Base-by-base conservation (phyloP, 1,284 basidiomycete genomes). In the Ustilago sp. region DNA sequence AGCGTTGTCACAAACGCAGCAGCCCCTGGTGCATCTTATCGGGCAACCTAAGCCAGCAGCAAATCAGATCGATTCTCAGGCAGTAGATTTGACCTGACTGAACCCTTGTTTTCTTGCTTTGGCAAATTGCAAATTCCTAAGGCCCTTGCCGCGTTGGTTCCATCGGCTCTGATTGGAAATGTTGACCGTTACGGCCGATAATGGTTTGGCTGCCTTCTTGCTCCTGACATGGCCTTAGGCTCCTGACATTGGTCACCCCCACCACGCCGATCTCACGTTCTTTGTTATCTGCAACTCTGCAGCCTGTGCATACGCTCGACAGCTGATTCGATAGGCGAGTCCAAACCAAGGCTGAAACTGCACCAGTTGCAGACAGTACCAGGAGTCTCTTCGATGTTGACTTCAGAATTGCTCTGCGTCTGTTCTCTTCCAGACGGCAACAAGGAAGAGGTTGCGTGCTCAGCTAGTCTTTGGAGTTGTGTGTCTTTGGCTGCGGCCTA, bases 301-400 rank as follows among this genome's bases (percentile, higher is more conserved):
- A 15, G 4, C 13, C 31, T 12, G 23, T 50, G 48, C 48, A 50
- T 45, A 23, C 7, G 4, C 17, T 7, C 32, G 32, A 53, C 32
- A 53, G 51, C 31, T 53, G 51, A 53, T 53, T 53, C 51, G 51
- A 35, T 53, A 35, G 36, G 51, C 51, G 51, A 53, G 51, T 34
- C 36, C 34, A 53, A 53, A 36, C 8, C 32, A 32, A 35, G 17
- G 50, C 50, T 52, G 4, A 32, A 52, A 5, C 31, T 34, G 50
- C 50, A 52, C 50, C 15, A 6, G 51, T 34, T 53, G 51, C 51
- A 53, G 51, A n/a, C 45, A 8, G 45, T 23, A 48, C 6, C 38
- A 17, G 4, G n/a, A 48, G 17, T 48, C 45, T 9, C 9, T 13
- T 28, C 23, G 23, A 28, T 28, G 23, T 28, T 28, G 23, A 28